Evolutionary conservation across 2,329 filamentous ascomycete species (phyloP), one percentile per base, ranked within the genome.

Genomic region (Claviceps purpurea): DNA sequence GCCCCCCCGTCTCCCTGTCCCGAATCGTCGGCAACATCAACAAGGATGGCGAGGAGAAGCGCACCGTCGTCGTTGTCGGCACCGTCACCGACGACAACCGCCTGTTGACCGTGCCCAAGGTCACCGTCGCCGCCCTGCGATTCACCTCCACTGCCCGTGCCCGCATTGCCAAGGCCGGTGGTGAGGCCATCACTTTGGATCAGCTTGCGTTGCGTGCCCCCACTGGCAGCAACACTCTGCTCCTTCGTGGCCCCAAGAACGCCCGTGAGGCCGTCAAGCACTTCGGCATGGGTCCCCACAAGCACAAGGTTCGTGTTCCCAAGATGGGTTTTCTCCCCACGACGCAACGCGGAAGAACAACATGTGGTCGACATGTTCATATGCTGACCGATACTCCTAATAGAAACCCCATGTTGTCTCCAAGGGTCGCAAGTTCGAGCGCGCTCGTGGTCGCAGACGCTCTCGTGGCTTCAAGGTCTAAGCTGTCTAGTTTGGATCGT

Each of bases 381-480:
- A 22, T 16, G 14, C 18, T 45, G 14, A 45, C 49, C 46, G 26
- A 57, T 34, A 7, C 20, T 37, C 13, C 11, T 14, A 65, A 56
- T 62, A 93, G 91, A 97, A 96, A 83, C 91, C 91, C 64, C 87
- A 95, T 65, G 82, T 98, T 68, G 82, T 89, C 76, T 95, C 89
- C 81, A 98, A 98, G 87, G 94, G 94, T 70, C 87, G 93, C 77
- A 98, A 98, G 82, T 98, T 98, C 81, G 94, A 98, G 85, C 82
- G 84, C 68, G 93, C 90, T 69, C 90, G 93, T 93, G 94, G 93
- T 76, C 90, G 93, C 77, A 94, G 93, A 85, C 81, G 89, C 73
- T 97, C 90, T 68, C 84, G 87, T 70, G 93, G 94, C 82, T 98
- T 98, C 90, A 98, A 98, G 89, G 93, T 98, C 72, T 98, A 95